Base-by-base conservation (phyloP, 2,329 filamentous ascomycete genomes). In the Cercospora brassicicola region DNA sequence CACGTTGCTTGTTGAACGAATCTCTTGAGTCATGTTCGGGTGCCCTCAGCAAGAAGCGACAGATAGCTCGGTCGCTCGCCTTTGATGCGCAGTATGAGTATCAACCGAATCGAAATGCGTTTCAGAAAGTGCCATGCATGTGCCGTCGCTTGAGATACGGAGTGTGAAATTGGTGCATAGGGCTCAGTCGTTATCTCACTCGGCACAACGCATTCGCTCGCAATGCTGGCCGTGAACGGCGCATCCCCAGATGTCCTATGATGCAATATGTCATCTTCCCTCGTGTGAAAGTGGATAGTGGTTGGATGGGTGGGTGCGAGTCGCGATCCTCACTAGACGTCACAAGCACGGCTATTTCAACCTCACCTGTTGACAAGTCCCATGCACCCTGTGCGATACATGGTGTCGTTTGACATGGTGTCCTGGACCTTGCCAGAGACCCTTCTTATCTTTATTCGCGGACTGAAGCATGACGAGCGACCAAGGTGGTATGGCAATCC, bases 331-430 rank as follows among this genome's bases (percentile, higher is more conserved):
- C 23, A 26, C 13, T n/a, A 26, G 53, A 57, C 53, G 53, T 57
- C 53, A 57, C 53, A 57, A 57, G 18, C 59, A 62, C 51, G 60
- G 30, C 45, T 62, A 62, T 51, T 62, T 53, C 60, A 53, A 62
- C 45, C 60, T 62, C 60, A 62, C 60, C 45, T 53, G 39, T 31
- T 10, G 15, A 18, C 18, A 18, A 42, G 11, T 42, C n/a, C 26
- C 45, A 30, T 18, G 26, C 28, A 23, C 42, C 60, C 42, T 51
- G 60, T 42, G 8, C 7, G 13, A 13, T 30, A 31, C 39, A 31
- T n/a, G 39, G 42, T 11, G 30, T 13, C n/a, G 20, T 30, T 15
- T 9, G 23, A 9, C 53, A 56, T n/a, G 53, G 8, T 30, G 10
- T 18, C 53, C 23, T 26, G 53, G 53, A 18, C 51, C 51, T 28